Evolutionary conservation across 2,329 filamentous ascomycete species (phyloP).

Genomic region (Coniochaeta ligniaria): DNA sequence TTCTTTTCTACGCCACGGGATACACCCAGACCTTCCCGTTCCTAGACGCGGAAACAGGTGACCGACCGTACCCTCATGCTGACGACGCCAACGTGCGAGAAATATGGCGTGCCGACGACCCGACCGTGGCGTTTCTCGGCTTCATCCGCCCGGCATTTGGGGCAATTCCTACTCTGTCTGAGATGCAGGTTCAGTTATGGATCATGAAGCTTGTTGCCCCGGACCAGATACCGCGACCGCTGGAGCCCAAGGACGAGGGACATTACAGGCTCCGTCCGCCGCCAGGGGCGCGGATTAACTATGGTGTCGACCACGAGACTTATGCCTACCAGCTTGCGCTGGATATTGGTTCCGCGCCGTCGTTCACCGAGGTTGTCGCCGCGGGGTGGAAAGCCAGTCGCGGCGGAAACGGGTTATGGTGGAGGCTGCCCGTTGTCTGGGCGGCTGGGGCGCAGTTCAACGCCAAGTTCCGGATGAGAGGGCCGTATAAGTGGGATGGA

Average conservation of each 20-base stretch:
- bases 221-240: constrained; percentile 13
- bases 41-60: neutral
- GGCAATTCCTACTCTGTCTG: constrained; percentile 31
- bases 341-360: constrained; percentile 31
- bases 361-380: constrained; percentile 22
- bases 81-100: constrained; percentile 26
- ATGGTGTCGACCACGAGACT: constrained; percentile 34
- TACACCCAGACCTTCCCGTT: constrained; percentile 31
- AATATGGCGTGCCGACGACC: constrained; percentile 22
- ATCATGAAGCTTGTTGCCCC: constrained; percentile 12
- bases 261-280: constrained; percentile 30
- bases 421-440: constrained; percentile 28
- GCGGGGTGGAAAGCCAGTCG: constrained; percentile 7
- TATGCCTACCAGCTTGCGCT: constrained; percentile 34
- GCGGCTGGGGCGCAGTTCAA: constrained; percentile 31
- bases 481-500: constrained; percentile 26
- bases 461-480: constrained; percentile 30
- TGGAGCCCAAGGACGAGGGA: constrained; percentile 24
- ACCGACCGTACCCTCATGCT: constrained; percentile 20
- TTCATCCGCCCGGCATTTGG: constrained; percentile 32
- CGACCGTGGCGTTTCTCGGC: constrained; percentile 28
- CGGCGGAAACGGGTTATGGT: constrained; percentile 17
- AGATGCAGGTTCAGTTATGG: constrained; percentile 33
- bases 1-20: constrained; percentile 39
- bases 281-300: constrained; percentile 25